These are phyloP conservation scores for Teunomyces funiuensis DNA, from an alignment of 805 yeast species.

Conservation along the genomic window DNA sequence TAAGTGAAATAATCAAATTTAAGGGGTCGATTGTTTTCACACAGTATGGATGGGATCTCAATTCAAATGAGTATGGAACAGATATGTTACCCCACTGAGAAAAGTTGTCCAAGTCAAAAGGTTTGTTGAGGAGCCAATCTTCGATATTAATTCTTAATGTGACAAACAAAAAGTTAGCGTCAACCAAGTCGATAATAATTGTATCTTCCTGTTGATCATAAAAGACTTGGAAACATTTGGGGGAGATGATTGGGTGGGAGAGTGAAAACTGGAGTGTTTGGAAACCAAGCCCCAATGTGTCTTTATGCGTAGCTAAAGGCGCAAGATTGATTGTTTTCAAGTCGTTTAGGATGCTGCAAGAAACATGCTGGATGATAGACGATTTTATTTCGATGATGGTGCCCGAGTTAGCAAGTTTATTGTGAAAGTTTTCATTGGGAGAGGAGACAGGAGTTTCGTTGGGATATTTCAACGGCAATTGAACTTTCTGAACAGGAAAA, in stretches of 20 bases:
- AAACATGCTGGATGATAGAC: constrained; percentile 24
- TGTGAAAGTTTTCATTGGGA: constrained; percentile 26
- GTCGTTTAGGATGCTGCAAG: constrained; percentile 33
- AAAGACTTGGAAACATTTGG: constrained; percentile 11
- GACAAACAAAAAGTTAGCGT: constrained; percentile 50
- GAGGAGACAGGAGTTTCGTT: not conserved
- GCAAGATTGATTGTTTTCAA: constrained; percentile 31
- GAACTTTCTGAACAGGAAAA: constrained; percentile 16
- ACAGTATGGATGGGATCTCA: constrained; percentile 49
- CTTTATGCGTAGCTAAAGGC: constrained; percentile 38
- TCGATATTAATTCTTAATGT: constrained; percentile 45
- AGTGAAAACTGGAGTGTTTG: constrained; percentile 33
- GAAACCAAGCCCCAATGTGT: constrained; percentile 31
- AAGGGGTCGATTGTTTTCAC: constrained; percentile 46
- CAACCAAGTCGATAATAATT: constrained; percentile 54
- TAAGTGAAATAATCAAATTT: constrained; percentile 56
- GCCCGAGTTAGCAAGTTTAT: constrained; percentile 20
- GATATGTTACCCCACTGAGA: constrained; percentile 66
- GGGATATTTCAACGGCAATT: constrained; percentile 28
- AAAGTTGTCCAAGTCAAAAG: constrained; percentile 27
- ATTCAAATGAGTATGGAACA: constrained; percentile 59
- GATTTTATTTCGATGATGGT: constrained; percentile 20
- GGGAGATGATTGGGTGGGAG: constrained; percentile 20
- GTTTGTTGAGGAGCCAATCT: constrained; percentile 38
- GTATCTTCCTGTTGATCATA: constrained; percentile 18